Conservation (phyloP, 176 grass and related monocot species). For the Paspalum notatum region DNA sequence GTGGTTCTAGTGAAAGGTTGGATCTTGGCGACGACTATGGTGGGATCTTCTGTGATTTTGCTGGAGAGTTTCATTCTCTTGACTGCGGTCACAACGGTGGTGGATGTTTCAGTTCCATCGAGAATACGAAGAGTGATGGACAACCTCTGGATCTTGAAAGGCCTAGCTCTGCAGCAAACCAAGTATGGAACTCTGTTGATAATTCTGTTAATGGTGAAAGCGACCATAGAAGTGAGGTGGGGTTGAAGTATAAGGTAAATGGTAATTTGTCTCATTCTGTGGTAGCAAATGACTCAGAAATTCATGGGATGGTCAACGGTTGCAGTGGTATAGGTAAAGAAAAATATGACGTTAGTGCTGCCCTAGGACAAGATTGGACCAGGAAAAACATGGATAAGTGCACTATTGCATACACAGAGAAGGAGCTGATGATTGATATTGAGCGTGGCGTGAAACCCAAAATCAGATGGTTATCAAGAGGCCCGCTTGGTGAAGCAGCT, state of each 20-base stretch:
- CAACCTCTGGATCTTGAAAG: not conserved
- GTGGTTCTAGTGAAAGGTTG: not conserved
- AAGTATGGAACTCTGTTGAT: constrained; percentile 13
- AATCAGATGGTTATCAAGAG: constrained; percentile 67
- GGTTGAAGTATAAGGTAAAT: not conserved
- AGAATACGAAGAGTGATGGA: not conserved
- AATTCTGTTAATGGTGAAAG: not conserved
- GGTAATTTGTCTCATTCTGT: not conserved
- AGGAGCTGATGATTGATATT: constrained; percentile 57
- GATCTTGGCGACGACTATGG: not conserved
- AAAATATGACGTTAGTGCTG: constrained; percentile 36
- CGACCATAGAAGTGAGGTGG: not conserved
- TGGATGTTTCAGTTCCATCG: not conserved
- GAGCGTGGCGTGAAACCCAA: constrained; percentile 80
- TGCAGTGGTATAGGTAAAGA: constrained; percentile 23
- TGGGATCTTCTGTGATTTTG: not conserved
- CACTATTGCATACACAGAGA: constrained; percentile 60
- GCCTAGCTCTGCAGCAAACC: not conserved
- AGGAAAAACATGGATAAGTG: constrained; percentile 62
- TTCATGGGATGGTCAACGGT: not conserved
- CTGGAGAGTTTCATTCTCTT: constrained; percentile 11
- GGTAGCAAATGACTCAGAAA: not conserved
- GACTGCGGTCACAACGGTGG: not conserved
- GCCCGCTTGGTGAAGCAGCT: constrained; percentile 55
- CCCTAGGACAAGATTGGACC: constrained; percentile 20